Base-by-base conservation (phyloP, 257 asterid genomes). In the Plantago elongata region DNA sequence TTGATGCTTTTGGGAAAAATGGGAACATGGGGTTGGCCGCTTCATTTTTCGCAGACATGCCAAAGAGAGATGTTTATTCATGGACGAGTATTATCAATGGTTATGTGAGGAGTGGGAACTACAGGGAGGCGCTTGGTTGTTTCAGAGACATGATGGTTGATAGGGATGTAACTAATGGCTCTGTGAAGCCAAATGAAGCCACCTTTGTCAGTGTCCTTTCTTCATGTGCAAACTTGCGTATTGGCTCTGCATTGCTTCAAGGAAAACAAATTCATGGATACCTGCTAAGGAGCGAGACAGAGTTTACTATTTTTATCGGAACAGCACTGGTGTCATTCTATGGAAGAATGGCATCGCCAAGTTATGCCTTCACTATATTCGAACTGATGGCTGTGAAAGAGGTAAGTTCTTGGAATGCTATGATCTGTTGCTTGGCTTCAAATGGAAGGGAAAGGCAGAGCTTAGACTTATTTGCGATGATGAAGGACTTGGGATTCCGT, bases 61-160 rank as follows among this genome's bases (percentile, higher is more conserved):
- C 73, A 9, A 57, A 50, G 47, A 80, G 81, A 66, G 96, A 89
- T 78, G 85, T 83, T 11, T 84, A 74, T 72, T 81, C 97, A 0
- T 92, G 99, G 99, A 92, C 99, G 18, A 84, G 89, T 70, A 59
- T 92, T 63, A 83, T 92, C 61, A 77, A 64, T 60, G 96, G 95
- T 38, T 84, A 77, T 52, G 67, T 57, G 11, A 77, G 69, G 65
- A 89, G 77, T 40, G 76, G 77, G 71, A 55, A 74, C n/a, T 82
- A 65, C 71, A 61, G 13, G 61, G 90, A 84, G 63, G 95, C 95
- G 3, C 27, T 84, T 45, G 60, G 30, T 54, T 54, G 77, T 62
- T 88, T 86, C 40, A 66, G 18, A 64, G 70, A 65, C 70, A 89
- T 92, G 98, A 81, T 88, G 87, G 74, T 38, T 11, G 75, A 77